Evolutionary conservation across 2,329 filamentous ascomycete genomes (phyloP).

Genomic region (Fusarium tjaetaba): DNA sequence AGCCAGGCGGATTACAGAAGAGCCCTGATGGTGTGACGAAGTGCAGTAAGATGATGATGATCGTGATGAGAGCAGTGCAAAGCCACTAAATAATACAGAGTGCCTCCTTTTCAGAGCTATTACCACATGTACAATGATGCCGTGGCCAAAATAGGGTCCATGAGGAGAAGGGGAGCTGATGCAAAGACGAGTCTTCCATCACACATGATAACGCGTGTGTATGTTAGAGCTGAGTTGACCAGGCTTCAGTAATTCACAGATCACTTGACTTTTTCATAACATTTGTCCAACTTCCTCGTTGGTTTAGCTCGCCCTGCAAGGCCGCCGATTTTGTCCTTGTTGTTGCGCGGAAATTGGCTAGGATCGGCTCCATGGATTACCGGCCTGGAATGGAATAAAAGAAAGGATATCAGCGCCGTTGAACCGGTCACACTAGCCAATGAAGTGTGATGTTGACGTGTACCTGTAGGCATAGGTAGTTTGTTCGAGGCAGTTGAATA

Average conservation of each 20-base stretch:
- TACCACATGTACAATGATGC: constrained; percentile 18
- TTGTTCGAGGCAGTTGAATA: background rate
- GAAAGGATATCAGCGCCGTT: constrained; percentile 18
- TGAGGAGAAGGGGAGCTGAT: background rate
- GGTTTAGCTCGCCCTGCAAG: constrained; percentile 38
- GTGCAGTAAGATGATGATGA: background rate
- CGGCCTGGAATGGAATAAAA: background rate
- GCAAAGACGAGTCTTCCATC: constrained; percentile 1
- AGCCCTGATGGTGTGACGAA: constrained; percentile 23
- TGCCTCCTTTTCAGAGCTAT: background rate
- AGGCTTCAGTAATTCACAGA: background rate
- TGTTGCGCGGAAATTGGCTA: constrained; percentile 13
- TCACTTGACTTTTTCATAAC: constrained; percentile 1
- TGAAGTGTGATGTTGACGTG: background rate
- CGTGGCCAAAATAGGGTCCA: background rate
- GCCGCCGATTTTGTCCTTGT: constrained; percentile 30
- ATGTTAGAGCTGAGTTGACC: background rate
- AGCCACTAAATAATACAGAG: background rate
- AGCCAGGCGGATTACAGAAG: constrained; percentile 26
- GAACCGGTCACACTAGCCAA: constrained; percentile 1
- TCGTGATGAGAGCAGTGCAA: constrained; percentile 7
- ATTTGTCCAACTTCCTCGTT: constrained; percentile 36
- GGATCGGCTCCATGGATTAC: constrained; percentile 12
- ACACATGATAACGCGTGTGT: constrained; percentile 4
- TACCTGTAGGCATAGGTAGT: background rate